Conservation (phyloP, 2,329 filamentous ascomycete species). For the Paecilomyces formosus region DNA sequence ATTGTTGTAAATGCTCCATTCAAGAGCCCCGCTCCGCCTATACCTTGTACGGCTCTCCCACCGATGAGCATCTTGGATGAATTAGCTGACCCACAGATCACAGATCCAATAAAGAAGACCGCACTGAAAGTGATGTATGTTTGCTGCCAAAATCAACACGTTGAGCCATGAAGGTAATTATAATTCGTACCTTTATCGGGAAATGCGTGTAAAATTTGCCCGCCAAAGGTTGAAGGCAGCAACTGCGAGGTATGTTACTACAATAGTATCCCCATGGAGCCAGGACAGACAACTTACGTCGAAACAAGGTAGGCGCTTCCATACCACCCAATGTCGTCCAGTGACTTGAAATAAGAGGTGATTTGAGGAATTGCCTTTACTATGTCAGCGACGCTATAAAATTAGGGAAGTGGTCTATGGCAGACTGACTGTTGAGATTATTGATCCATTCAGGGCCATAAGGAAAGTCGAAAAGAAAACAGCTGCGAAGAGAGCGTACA, state of each 20-base stretch:
- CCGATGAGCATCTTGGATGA: slow-evolving; percentile 14
- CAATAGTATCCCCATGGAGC: not conserved
- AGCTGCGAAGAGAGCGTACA: not conserved
- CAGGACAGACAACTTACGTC: not conserved
- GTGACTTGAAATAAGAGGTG: not conserved
- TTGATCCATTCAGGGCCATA: not conserved
- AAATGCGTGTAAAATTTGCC: slow-evolving; percentile 46
- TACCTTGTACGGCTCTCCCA: slow-evolving; percentile 14
- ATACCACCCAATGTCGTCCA: not conserved
- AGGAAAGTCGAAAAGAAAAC: not conserved
- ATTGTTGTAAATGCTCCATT: slow-evolving; percentile 14
- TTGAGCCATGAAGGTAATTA: not conserved
- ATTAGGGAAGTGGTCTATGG: not conserved
- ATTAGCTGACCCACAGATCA: slow-evolving; percentile 15
- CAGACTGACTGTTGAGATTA: not conserved
- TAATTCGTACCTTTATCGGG: slow-evolving; percentile 5
- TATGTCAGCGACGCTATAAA: too few species aligned
- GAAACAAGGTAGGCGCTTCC: not conserved
- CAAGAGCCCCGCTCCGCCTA: slow-evolving; percentile 11
- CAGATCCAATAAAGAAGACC: slow-evolving; percentile 17
- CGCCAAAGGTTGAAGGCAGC: slow-evolving; percentile 44
- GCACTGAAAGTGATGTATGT: slow-evolving; percentile 13
- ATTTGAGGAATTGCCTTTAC: not conserved
- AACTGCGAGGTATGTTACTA: slow-evolving; percentile 22
- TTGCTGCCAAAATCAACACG: slow-evolving; percentile 15